phyloP scores from a whole-genome alignment of 306 rosid genomes.

The Cicer arietinum region DNA sequence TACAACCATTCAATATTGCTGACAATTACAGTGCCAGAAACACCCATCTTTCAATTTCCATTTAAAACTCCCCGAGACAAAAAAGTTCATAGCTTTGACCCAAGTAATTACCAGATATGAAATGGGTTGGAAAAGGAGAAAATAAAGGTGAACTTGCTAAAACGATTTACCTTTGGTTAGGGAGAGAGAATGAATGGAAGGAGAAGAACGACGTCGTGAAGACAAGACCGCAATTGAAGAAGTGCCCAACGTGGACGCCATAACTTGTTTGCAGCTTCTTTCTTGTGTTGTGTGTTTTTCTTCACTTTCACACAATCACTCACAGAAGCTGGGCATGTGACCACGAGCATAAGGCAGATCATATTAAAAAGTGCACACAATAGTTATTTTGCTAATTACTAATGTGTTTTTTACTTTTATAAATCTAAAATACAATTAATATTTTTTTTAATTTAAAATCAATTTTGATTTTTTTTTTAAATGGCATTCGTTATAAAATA shows the following conservation, averaged over 20 bases:
- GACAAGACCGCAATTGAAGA: slow-evolving; percentile 67
- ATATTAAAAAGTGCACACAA: too few relatives aligned
- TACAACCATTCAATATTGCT: slow-evolving; percentile 20
- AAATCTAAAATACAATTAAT: too few relatives aligned
- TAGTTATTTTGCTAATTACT: too few relatives aligned
- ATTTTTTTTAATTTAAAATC: too few relatives aligned
- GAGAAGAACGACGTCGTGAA: slow-evolving; percentile 57
- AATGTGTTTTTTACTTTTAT: too few relatives aligned
- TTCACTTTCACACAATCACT: neutral
- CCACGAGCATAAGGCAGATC: too few relatives aligned
- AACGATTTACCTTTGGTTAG: slow-evolving; percentile 59
- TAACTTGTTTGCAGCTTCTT: slow-evolving; percentile 30
- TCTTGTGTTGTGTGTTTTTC: neutral
- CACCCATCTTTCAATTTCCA: slow-evolving; percentile 33
- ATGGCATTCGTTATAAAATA: too few relatives aligned
- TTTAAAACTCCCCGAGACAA: neutral
- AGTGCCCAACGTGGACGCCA: slow-evolving; percentile 74
- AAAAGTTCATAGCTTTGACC: slow-evolving; percentile 22
- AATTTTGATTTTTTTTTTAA: too few relatives aligned
- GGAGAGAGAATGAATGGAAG: slow-evolving; percentile 56
- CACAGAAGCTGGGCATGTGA: neutral
- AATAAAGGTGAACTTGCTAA: neutral
- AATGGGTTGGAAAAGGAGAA: slow-evolving; percentile 27
- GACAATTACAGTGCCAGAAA: neutral
- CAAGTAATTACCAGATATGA: slow-evolving; percentile 30